A percentile compares a stretch with the other conserved stretches of the same genome.
phyloP scores from a whole-genome alignment of 2,329 filamentous ascomycete genomes.

The Beauveria sp. region DNA sequence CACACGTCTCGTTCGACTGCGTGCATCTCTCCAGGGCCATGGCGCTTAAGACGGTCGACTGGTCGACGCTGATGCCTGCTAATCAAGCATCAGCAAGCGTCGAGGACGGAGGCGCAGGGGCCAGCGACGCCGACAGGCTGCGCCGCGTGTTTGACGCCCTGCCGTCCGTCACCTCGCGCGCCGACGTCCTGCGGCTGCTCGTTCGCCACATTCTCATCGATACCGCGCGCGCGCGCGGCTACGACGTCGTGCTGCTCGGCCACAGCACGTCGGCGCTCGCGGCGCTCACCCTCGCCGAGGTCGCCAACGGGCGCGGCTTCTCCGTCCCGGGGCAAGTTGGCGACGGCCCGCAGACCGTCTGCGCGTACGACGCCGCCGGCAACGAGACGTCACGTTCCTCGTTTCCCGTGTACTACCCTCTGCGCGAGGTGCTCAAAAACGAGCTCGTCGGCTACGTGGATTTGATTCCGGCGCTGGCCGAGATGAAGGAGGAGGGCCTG shows the following conservation, averaged over 20 bases:
- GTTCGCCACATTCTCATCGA: conserved; percentile 63
- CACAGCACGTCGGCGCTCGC: conserved; percentile 84
- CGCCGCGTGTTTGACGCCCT: conserved; percentile 50
- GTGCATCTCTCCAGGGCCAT: conserved; percentile 59
- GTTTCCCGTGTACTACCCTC: conserved; percentile 61
- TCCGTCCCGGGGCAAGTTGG: conserved; percentile 73
- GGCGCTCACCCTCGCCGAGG: conserved; percentile 76
- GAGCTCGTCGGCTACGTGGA: conserved; percentile 65
- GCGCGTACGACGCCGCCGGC: conserved; percentile 22
- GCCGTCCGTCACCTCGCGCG: conserved; percentile 65
- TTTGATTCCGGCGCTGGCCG: conserved; percentile 44
- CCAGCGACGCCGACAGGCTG: conserved; percentile 33
- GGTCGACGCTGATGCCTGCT: conserved; percentile 35
- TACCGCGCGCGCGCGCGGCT: conserved; percentile 51
- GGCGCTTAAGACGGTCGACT: conserved; percentile 42
- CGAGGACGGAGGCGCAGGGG: conserved; percentile 24
- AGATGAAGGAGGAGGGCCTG: conserved; percentile 36
- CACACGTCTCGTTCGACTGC: conserved; percentile 55
- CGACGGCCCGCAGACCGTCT: conserved; percentile 53
- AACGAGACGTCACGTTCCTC: conserved; percentile 16
- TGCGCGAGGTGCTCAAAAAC: conserved; percentile 77
- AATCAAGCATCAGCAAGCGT: conserved; percentile 14
- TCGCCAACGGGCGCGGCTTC: conserved; percentile 84
- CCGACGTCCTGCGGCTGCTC: conserved; percentile 66
- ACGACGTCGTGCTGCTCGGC: conserved; percentile 69